Conservation (phyloP, 345 rosid species). For the Corchorus olitorius region DNA sequence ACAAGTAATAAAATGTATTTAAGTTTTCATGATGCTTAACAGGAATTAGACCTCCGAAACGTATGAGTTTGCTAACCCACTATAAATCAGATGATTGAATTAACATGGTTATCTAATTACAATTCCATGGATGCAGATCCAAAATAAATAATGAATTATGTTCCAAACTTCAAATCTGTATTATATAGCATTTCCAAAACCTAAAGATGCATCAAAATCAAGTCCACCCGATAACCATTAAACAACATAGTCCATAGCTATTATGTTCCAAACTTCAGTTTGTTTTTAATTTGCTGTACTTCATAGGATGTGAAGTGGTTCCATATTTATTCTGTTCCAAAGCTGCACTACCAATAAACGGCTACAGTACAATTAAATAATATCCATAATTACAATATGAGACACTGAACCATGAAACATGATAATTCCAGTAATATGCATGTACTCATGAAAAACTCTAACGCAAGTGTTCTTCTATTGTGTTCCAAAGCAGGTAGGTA, state of each 20-base stretch:
- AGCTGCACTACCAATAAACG: background rate
- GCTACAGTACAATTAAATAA: background rate
- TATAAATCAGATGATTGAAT: background rate
- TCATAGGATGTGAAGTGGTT: background rate
- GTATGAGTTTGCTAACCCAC: background rate
- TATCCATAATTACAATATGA: background rate
- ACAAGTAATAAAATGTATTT: background rate
- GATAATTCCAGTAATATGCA: background rate
- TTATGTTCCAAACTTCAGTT: background rate
- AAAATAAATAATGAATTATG: conserved; percentile 7
- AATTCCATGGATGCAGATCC: conserved; percentile 1
- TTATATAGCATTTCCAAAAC: conserved; percentile 1
- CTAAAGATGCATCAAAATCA: background rate
- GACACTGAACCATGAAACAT: background rate
- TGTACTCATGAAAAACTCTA: background rate
- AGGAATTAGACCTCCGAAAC: background rate
- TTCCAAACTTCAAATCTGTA: background rate
- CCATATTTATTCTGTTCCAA: background rate
- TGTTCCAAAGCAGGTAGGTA: background rate
- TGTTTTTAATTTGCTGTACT: background rate
- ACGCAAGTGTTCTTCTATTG: background rate
- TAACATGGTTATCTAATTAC: background rate
- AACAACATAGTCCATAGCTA: background rate
- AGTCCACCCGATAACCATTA: background rate
- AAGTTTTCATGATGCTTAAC: background rate